Base-by-base conservation (phyloP, 2,329 filamentous ascomycete species). In the Exophiala bonariae region DNA sequence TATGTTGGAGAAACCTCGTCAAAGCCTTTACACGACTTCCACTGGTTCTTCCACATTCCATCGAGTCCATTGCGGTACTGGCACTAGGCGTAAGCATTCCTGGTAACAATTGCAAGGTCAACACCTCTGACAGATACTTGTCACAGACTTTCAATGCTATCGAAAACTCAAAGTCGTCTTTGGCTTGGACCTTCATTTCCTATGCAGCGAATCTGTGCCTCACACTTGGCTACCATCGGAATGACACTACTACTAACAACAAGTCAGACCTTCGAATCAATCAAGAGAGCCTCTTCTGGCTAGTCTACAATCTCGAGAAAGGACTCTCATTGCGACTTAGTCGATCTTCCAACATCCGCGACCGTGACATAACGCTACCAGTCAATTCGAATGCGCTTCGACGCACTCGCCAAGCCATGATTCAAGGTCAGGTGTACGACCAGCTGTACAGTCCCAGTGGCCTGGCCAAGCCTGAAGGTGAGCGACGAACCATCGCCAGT, bases 121-220 rank as follows among this genome's bases (percentile, higher is more conserved):
- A 42, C 14, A 35, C 30, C 18, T n/a, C 14, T 23, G 11, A 11
- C 50, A 33, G 19, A 38, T 34, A 33, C 32, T 14, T 1, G 3
- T 1, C 16, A 17, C 37, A 69, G 67, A 55, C 65, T 7, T 55
- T 65, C 5, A 55, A 68, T 16, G 59, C 61, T 4, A 54, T 70
- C 9, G 68, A 71, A 40, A 55, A 60, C 13, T 63, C 62, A 0
- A 66, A 60, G 35, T 59, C 61, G 4, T 56, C 57, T 13, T 37
- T 58, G 26, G 66, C 66, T 13, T 71, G 66, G 61, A 64, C 53
- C 3, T 60, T 66, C n/a, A 66, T 71, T 17, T 68, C 67, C 3
- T 55, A 54, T n/a, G 67, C 69, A 4, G 51, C 62, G 7, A 62
- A 61, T 26, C 42, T 65, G 3, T 70, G 65, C 26, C 60, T 66